Evolutionary conservation across 805 yeast genomes (phyloP).

Genomic region (Saccharomycopsis sp.): DNA sequence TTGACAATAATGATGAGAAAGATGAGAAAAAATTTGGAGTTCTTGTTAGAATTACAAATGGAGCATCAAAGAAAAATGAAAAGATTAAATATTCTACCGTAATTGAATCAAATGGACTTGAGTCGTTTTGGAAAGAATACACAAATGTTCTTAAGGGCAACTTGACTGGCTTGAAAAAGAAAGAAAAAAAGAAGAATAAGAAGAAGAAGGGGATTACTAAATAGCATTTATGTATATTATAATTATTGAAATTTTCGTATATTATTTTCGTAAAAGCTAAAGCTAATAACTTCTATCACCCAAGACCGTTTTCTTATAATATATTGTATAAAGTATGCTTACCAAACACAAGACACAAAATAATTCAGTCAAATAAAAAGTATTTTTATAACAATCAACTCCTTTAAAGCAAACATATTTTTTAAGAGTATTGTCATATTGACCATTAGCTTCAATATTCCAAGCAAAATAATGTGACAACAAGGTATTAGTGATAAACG

Average conservation of each 20-base stretch:
- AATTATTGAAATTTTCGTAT: background rate
- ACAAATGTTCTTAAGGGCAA: conserved; percentile 63
- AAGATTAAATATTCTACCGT: conserved; percentile 66
- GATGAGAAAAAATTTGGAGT: conserved; percentile 44
- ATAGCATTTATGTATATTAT: background rate
- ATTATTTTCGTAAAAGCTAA: background rate
- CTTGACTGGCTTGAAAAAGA: conserved; percentile 70
- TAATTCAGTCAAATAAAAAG: conserved; percentile 29
- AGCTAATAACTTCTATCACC: background rate
- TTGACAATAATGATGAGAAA: background rate
- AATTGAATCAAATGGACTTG: conserved; percentile 54
- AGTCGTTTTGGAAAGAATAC: conserved; percentile 72
- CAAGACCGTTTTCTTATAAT: conserved; percentile 14
- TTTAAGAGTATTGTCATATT: conserved; percentile 34
- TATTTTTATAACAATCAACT: conserved; percentile 39
- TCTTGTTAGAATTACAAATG: conserved; percentile 62
- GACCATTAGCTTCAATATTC: conserved; percentile 41
- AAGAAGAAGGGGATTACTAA: conserved; percentile 29
- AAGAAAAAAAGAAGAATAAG: conserved; percentile 71
- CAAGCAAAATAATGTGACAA: conserved; percentile 51
- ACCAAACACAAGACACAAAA: conserved; percentile 24
- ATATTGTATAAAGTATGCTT: conserved; percentile 24
- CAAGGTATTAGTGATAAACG: conserved; percentile 45
- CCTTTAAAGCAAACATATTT: conserved; percentile 37
- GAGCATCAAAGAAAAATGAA: conserved; percentile 40